These are phyloP conservation scores for Blastobotrys peoriensis DNA, from an alignment of 805 yeast genomes.

Conservation along the genomic window DNA sequence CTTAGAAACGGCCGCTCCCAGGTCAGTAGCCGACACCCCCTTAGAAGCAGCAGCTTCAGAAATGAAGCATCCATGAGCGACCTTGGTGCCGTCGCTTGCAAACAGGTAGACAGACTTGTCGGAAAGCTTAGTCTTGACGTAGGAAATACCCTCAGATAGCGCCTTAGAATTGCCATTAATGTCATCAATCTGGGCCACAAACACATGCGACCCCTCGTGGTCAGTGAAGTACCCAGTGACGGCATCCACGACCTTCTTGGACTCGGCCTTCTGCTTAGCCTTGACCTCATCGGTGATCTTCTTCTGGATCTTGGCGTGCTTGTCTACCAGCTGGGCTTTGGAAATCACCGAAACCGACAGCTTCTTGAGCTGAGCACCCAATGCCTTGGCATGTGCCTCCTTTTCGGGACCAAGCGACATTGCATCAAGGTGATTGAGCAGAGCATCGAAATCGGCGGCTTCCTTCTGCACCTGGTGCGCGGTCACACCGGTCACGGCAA, in stretches of 20 bases:
- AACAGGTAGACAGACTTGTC: constrained; percentile 73
- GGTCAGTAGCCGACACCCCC: constrained; percentile 59
- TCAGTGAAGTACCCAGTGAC: constrained; percentile 65
- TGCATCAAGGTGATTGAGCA: constrained; percentile 52
- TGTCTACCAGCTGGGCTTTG: constrained; percentile 68
- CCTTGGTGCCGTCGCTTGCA: constrained; percentile 62
- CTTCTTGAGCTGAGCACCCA: constrained; percentile 79
- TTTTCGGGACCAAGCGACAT: constrained; percentile 69
- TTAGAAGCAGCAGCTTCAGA: constrained; percentile 66
- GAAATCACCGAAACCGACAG: constrained; percentile 73
- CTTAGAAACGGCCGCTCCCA: constrained; percentile 64
- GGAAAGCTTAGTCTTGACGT: constrained; percentile 69
- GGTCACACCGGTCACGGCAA: constrained; percentile 89
- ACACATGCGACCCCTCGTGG: constrained; percentile 45
- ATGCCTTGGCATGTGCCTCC: constrained; percentile 75
- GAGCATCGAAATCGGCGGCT: constrained; percentile 63
- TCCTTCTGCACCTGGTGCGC: constrained; percentile 86
- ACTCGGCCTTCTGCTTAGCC: constrained; percentile 80
- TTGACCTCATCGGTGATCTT: constrained; percentile 82
- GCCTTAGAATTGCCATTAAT: constrained; percentile 87
- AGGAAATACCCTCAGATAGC: constrained; percentile 84
- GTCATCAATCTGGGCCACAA: constrained; percentile 56
- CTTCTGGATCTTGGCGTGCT: constrained; percentile 76
- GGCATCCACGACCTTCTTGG: constrained; percentile 71
- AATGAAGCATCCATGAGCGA: constrained; percentile 93